Conservation (phyloP, 345 rosid species). For the Melaleuca alternifolia region DNA sequence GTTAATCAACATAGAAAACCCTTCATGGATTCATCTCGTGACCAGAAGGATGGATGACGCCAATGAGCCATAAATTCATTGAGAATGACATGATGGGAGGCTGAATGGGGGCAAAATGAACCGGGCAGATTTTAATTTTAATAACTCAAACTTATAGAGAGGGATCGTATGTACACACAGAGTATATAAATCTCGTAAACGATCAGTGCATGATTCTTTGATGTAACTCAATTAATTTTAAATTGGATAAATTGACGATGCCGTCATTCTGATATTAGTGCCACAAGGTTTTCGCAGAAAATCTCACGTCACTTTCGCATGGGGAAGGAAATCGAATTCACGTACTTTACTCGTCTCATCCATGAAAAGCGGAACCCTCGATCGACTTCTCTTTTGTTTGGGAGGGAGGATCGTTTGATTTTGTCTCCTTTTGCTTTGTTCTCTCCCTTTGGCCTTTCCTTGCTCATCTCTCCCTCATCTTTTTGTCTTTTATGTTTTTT, state of each 20-base stretch:
- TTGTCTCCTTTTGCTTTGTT: background rate
- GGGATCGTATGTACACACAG: background rate
- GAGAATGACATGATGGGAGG: no score
- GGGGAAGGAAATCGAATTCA: background rate
- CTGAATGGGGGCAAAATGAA: background rate
- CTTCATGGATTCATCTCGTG: no score
- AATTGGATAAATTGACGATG: background rate
- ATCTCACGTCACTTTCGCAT: background rate
- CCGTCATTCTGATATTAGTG: background rate
- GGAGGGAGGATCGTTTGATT: background rate
- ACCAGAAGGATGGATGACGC: no score
- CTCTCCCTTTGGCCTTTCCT: background rate
- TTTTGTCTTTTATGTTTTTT: background rate
- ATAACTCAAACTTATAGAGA: background rate
- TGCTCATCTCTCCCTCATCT: background rate
- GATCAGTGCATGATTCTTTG: background rate
- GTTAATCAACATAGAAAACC: no score
- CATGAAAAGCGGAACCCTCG: background rate
- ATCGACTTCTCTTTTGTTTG: background rate
- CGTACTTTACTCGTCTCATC: background rate
- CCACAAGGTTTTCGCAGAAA: background rate
- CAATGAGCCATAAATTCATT: no score
- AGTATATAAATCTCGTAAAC: accelerated
- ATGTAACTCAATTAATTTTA: accelerated
- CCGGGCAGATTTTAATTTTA: accelerated